These are phyloP conservation scores for Eucalyptus camaldulensis DNA, from an alignment of 345 rosid species.

Conservation along the genomic window DNA sequence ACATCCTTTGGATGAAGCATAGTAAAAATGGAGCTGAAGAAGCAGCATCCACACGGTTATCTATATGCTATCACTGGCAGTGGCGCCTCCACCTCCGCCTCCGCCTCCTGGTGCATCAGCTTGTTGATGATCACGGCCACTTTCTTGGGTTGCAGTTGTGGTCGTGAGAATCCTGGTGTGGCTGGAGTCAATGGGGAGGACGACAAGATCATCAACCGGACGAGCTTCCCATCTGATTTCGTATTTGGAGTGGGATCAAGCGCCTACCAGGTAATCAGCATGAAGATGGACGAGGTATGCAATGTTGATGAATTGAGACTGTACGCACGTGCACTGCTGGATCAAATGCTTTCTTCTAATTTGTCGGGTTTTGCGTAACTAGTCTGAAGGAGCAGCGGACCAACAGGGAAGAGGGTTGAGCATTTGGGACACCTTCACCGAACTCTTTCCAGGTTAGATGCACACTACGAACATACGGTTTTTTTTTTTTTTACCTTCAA, in stretches of 20 bases:
- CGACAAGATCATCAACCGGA: not conserved
- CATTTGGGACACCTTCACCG: slow-evolving; percentile 6
- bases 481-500: not conserved
- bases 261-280: not conserved
- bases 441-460: not conserved
- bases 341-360: not conserved
- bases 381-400: slow-evolving; percentile 12
- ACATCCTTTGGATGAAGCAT: not conserved
- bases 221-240: slow-evolving; percentile 4
- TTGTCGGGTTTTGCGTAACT: not conserved
- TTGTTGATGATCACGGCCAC: not conserved
- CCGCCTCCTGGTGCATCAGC: not conserved
- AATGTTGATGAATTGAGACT: not conserved
- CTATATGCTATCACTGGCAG: not conserved
- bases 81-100: too few species aligned
- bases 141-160: not conserved
- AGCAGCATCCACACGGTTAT: not conserved
- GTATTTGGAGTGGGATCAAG: slow-evolving; percentile 7
- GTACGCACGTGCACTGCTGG: not conserved
- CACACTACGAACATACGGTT: not conserved
- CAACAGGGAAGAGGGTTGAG: not conserved
- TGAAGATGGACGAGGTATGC: not conserved
- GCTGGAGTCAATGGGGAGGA: not conserved
- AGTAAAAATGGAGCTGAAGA: not conserved
- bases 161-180: not conserved